Percentiles rank a stretch among this genome's conserved stretches.
These are phyloP conservation scores for Rubroshorea leprosula DNA, from an alignment of 345 rosid genomes.

Conservation along the genomic window DNA sequence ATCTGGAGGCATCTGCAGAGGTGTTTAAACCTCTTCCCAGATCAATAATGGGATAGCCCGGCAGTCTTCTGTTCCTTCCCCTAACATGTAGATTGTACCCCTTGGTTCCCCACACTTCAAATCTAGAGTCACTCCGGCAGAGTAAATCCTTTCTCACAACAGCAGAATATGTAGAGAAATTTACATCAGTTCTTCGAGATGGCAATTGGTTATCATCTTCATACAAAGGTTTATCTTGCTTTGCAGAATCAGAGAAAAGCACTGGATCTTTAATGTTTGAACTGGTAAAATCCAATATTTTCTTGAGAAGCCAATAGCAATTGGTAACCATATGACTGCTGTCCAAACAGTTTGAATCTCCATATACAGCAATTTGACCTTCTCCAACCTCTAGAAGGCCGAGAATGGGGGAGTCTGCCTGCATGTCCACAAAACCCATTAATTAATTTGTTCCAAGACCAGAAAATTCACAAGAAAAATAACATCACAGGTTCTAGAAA, in stretches of 20 bases:
- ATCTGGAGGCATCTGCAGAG: constrained; percentile 30
- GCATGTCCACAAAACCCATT: no score
- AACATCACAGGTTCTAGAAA: neutral
- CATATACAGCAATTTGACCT: constrained; percentile 86
- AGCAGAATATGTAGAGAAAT: constrained; percentile 74
- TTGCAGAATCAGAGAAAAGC: constrained; percentile 56
- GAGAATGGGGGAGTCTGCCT: constrained; percentile 88
- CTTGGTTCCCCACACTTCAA: constrained; percentile 91
- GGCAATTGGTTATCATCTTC: constrained; percentile 70
- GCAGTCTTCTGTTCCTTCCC: constrained; percentile 69
- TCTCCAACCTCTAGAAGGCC: constrained; percentile 70
- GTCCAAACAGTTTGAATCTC: constrained; percentile 95
- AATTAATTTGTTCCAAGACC: no score
- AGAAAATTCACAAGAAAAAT: neutral
- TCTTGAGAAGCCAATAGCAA: constrained; percentile 88
- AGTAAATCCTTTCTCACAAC: constrained; percentile 71
- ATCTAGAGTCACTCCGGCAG: constrained; percentile 77
- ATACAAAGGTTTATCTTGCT: constrained; percentile 44
- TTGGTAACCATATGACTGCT: constrained; percentile 99
- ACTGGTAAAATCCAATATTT: constrained; percentile 77
- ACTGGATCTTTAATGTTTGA: constrained; percentile 61
- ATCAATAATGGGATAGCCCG: constrained; percentile 61
- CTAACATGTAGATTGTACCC: constrained; percentile 67
- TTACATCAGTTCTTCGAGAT: constrained; percentile 82
- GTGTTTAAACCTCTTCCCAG: constrained; percentile 51